Base-by-base conservation (phyloP, 805 yeast species). In the Wickerhamiella azymoides region DNA sequence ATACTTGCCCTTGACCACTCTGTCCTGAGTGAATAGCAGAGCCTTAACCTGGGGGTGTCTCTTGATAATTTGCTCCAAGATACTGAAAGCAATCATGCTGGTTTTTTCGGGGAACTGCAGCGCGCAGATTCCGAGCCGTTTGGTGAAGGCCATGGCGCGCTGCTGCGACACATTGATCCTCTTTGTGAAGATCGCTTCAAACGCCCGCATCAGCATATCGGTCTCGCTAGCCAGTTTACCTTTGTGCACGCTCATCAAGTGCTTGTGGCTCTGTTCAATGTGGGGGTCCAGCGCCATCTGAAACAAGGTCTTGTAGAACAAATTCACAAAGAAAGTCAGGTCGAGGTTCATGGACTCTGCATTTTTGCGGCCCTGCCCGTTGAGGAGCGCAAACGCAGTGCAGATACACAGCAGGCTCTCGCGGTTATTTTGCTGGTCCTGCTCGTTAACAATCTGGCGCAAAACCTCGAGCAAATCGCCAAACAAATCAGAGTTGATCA, bases 391-490 rank as follows among this genome's bases (percentile, higher is more conserved):
- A 63, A 89, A 89, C 5, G 97, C 84, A 1, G 97, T 89, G 13
- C 81, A 85, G 39, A 86, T 76, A 60, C 95, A 84, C 18, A 92
- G 69, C 38, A 89, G 67, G 0, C 84, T 70, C 51, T 85, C 86
- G 52, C 96, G 75, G 13, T 63, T 61, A 39, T 71, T 65, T 14
- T 68, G 61, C 33, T 73, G 71, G 8, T 70, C 73, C 67, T 69
- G 36, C 57, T 59, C 83, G 10, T 57, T 55, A 60, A 85, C 75
- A 19, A 88, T 73, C 62, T 92, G 97, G 53, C 88, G 72, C 61
- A 92, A 70, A 7, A 88, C 95, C 59, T 81, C 93, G 43, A 92
- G 68, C 63, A 92, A 78, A 60, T 92, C 98, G 21, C 97, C 97
- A 54, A 92, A 72, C 39, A 92, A 68, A 53, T 92, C 97, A 47